phyloP scores from a whole-genome alignment of 768 basidiomycete species.

The Multifurca ochricompacta region DNA sequence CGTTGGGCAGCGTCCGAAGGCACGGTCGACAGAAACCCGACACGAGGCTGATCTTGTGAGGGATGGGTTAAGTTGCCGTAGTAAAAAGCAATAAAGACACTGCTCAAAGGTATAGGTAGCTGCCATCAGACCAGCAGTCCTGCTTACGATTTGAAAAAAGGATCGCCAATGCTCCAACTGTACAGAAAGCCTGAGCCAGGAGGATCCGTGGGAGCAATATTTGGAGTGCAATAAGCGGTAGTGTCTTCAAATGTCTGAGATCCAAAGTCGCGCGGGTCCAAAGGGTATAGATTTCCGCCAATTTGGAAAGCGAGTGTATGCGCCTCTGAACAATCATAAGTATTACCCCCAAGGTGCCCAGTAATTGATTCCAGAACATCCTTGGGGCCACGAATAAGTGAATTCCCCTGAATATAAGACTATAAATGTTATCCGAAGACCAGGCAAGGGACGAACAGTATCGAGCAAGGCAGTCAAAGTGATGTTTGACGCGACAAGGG shows the following conservation, averaged over 20 bases:
- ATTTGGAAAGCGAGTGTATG: constrained; percentile 64
- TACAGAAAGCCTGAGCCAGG: constrained; percentile 56
- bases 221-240: constrained; percentile 38
- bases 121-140: background rate
- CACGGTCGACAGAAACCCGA: constrained; percentile 68
- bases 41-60: constrained; percentile 55
- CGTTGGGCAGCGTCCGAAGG: constrained; percentile 42
- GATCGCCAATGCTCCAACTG: constrained; percentile 71
- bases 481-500: constrained; percentile 39
- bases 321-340: constrained; percentile 50
- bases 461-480: constrained; percentile 60
- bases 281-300: constrained; percentile 58
- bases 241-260: constrained; percentile 30
- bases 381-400: constrained; percentile 63
- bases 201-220: constrained; percentile 55
- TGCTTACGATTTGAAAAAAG: constrained; percentile 65
- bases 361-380: constrained; percentile 52
- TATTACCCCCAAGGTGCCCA: constrained; percentile 31
- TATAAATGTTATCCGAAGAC: background rate
- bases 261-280: constrained; percentile 69
- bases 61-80: constrained; percentile 67
- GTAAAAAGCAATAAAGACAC: constrained; percentile 60
- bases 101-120: constrained; percentile 24
- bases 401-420: constrained; percentile 51
- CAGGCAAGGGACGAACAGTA: constrained; percentile 40